Evolutionary conservation across 2,329 filamentous ascomycete species (phyloP).

Genomic region (Aspergillus texensis): DNA sequence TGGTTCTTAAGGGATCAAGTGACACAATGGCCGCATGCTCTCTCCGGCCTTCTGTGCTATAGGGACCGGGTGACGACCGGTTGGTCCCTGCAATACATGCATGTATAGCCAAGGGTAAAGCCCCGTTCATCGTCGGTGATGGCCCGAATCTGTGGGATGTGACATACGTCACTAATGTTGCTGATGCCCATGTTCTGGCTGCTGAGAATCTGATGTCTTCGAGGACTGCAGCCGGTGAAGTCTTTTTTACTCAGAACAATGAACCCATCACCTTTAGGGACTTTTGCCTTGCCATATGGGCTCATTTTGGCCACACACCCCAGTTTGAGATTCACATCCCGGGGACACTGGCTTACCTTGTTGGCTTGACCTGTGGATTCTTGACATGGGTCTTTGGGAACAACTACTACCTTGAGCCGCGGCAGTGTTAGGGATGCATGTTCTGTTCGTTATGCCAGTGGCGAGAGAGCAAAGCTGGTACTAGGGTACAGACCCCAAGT

Average conservation of each 20-base stretch:
- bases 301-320: conserved; percentile 54
- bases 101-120: conserved; percentile 48
- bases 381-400: conserved; percentile 52
- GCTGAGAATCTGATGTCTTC: conserved; percentile 45
- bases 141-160: conserved; percentile 49
- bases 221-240: conserved; percentile 46
- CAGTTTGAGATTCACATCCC: conserved; percentile 53
- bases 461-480: conserved; percentile 54
- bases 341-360: conserved; percentile 49
- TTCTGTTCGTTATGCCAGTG: conserved; percentile 56
- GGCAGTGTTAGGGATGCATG: conserved; percentile 60
- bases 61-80: conserved; percentile 47
- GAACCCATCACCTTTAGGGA: conserved; percentile 49
- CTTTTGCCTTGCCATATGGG: conserved; percentile 49
- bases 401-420: conserved; percentile 51
- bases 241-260: conserved; percentile 52
- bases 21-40: conserved; percentile 41
- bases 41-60: conserved; percentile 48
- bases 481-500: conserved; percentile 57
- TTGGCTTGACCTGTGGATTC: conserved; percentile 51
- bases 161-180: conserved; percentile 47
- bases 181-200: conserved; percentile 50
- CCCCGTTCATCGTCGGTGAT: conserved; percentile 44
- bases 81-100: conserved; percentile 47
- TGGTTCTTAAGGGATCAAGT: conserved; percentile 43